Percentiles rank a stretch among this genome's conserved stretches.
Conservation (phyloP, 2,329 filamentous ascomycete species). For the Apiospora sp. region DNA sequence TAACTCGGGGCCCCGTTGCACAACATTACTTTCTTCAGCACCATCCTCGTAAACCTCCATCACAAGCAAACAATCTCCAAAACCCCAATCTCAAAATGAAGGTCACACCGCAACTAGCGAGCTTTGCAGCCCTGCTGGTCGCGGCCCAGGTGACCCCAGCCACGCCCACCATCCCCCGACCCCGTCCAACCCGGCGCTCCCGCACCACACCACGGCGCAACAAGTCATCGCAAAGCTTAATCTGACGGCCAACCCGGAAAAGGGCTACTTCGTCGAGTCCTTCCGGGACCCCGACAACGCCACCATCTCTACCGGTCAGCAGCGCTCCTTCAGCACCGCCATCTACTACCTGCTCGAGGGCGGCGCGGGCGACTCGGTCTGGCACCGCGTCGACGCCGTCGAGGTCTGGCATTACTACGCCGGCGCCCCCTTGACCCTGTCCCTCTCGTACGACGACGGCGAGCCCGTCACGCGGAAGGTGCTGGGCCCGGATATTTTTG, state of each 20-base stretch:
- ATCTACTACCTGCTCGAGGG: slow-evolving; percentile 60
- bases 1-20: neutral
- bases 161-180: neutral
- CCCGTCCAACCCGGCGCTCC: neutral
- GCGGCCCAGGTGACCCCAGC: neutral
- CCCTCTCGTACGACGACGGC: slow-evolving; percentile 54
- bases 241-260: slow-evolving; percentile 55
- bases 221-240: slow-evolving; percentile 54
- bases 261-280: slow-evolving; percentile 57
- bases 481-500: slow-evolving; percentile 54
- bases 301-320: too few species aligned
- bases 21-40: neutral
- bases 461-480: slow-evolving; percentile 43
- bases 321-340: slow-evolving; percentile 56
- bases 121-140: neutral
- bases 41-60: neutral
- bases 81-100: neutral
- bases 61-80: neutral
- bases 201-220: slow-evolving; percentile 45
- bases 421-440: slow-evolving; percentile 57
- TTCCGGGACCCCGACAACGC: slow-evolving; percentile 50
- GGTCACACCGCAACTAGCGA: neutral
- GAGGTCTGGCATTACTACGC: slow-evolving; percentile 65
- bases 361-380: slow-evolving; percentile 50
- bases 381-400: slow-evolving; percentile 59